Evolutionary conservation across 768 basidiomycete species (phyloP), one percentile per base, ranked within the genome.

Genomic region (Symmetrospora coprosmae): DNA sequence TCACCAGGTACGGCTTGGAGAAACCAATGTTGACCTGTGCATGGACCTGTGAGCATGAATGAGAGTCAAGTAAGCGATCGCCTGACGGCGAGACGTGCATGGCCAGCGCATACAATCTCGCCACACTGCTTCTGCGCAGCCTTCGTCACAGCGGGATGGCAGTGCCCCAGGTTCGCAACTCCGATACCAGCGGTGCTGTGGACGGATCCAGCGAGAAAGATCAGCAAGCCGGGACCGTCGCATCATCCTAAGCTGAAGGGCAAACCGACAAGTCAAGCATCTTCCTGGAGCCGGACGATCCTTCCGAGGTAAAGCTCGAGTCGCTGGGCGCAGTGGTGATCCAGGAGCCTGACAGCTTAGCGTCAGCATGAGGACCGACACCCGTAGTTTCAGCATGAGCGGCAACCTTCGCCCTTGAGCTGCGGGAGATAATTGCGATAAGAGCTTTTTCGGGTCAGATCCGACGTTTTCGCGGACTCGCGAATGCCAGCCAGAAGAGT

Each of bases 91-190:
- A n/a, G n/a, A n/a, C n/a, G n/a, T n/a, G n/a, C n/a, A n/a, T n/a
- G n/a, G n/a, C n/a, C n/a, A n/a, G n/a, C n/a, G 56, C 60, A 3
- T 58, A 87, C 84, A 47, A 87, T 76, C 30, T 79, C 79, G 76
- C 82, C 78, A 70, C 85, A 87, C 70, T 94, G 88, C 47, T 86
- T 80, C n/a, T 86, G 86, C 0, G 87, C 88, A 11, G 87, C 87
- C 65, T 80, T 78, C 75, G 85, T 87, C 65, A 91, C 81, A 70
- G 80, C 82, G 0, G 86, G 86, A 71, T 92, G 86, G 64, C 84
- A 87, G 71, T 91, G 89, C 4, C 88, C 87, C 17, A 91, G 77
- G 71, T 81, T 82, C 1, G 86, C 86, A 1, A 92, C 89, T 28
- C 86, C 87, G 65, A 87, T 63, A 27, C 55, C 55, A 43, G 58